Evolutionary conservation across 2,329 filamentous ascomycete genomes (phyloP).

Genomic region (Pyrenochaeta sp.): DNA sequence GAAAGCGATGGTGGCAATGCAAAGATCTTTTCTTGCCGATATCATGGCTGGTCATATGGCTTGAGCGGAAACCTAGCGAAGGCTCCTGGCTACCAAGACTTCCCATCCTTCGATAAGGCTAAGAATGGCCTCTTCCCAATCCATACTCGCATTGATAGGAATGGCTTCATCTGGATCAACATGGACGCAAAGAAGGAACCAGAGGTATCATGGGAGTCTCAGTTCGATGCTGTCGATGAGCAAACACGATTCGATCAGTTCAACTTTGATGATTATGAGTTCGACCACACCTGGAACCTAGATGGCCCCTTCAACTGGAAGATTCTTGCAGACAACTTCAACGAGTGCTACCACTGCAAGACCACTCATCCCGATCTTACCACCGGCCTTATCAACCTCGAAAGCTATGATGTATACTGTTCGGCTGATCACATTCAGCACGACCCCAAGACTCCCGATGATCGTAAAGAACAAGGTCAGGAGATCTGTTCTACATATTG

Average conservation of each 20-base stretch:
- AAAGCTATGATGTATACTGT: constrained; percentile 57
- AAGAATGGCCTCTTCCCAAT: constrained; percentile 49
- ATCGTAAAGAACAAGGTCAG: constrained; percentile 34
- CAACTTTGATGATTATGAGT: constrained; percentile 56
- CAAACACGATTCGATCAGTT: constrained; percentile 46
- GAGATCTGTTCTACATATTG: constrained; percentile 42
- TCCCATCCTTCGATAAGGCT: constrained; percentile 51
- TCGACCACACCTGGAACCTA: constrained; percentile 49
- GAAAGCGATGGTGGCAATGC: constrained; percentile 49
- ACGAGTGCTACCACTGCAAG: constrained; percentile 72
- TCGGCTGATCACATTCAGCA: constrained; percentile 44
- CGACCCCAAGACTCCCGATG: constrained; percentile 39
- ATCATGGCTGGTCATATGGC: constrained; percentile 59
- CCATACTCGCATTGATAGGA: constrained; percentile 40
- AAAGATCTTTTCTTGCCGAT: constrained; percentile 54
- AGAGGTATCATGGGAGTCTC: constrained; percentile 40
- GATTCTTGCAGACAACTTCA: constrained; percentile 66
- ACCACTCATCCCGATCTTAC: constrained; percentile 67
- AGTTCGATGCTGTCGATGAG: constrained; percentile 42
- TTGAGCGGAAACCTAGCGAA: constrained; percentile 55
- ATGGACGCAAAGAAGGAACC: constrained; percentile 44
- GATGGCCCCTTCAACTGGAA: constrained; percentile 47
- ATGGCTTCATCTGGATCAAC: constrained; percentile 50
- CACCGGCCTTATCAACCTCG: constrained; percentile 63
- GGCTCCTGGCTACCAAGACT: constrained; percentile 53